These are phyloP conservation scores for Ceratocystis eucalypticola DNA, from an alignment of 2,329 filamentous ascomycete genomes.

Conservation along the genomic window DNA sequence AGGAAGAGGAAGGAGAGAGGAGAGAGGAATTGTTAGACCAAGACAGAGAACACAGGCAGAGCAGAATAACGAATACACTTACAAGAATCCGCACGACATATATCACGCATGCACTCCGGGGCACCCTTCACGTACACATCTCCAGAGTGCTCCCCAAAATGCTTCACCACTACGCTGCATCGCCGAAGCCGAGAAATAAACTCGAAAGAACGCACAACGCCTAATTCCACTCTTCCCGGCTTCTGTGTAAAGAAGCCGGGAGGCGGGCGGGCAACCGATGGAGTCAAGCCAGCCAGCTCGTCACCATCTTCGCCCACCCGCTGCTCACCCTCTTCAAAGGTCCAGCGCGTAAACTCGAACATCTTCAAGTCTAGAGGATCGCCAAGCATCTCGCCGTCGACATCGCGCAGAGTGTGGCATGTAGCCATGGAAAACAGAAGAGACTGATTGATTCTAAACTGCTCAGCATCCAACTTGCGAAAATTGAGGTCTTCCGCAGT, in stretches of 20 bases:
- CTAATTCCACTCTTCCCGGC: conserved; percentile 48
- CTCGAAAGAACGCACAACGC: conserved; percentile 82
- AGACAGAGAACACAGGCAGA: not conserved
- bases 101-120: conserved; percentile 90
- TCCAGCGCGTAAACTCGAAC: conserved; percentile 94
- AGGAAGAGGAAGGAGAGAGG: not conserved
- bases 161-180: conserved; percentile 82
- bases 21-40: not conserved
- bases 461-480: conserved; percentile 40
- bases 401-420: conserved; percentile 76
- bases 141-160: conserved; percentile 71
- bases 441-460: conserved; percentile 18
- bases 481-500: conserved; percentile 29
- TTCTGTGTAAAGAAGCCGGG: not conserved
- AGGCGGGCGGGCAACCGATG: conserved; percentile 80
- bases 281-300: conserved; percentile 60
- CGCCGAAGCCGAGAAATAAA: conserved; percentile 87
- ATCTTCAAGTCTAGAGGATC: conserved; percentile 95
- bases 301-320: conserved; percentile 56
- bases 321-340: conserved; percentile 76
- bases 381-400: conserved; percentile 80
- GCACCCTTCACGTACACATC: conserved; percentile 93
- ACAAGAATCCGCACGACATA: conserved; percentile 73
- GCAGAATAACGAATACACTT: conserved; percentile 26
- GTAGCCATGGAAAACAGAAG: conserved; percentile 86